Evolutionary conservation across 2,329 filamentous ascomycete genomes (phyloP), one percentile per base, ranked within the genome.

Genomic region (Calycina marina): DNA sequence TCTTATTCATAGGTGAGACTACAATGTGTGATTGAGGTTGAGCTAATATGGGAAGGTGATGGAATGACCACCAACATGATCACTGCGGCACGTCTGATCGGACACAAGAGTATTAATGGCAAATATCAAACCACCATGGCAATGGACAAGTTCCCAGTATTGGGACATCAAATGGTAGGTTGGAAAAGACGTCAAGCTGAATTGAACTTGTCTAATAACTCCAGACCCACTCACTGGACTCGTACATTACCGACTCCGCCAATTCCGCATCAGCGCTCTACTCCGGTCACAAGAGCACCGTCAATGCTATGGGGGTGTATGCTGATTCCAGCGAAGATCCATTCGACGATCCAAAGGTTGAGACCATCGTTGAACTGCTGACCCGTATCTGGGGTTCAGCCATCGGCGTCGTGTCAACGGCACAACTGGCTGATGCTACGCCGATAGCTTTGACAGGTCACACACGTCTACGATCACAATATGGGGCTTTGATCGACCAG

Each of bases 311-410:
- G 56, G 79, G 66, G 43, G 67, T 88, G 18, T 86, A 90, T 38
- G 79, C 67, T 25, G 83, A 92, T 52, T 84, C 78, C 0, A 84
- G 77, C 29, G 61, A 69, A 9, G 66, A 77, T 45, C 58, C 67
- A 3, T 83, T 83, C 42, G 83, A 92, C 50, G 83, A 92, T 49
- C 83, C 83, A 33, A 90, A 88, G 59, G 70, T 92, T 14, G 83
- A 90, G 61, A 83, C 75, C 10, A 81, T 92, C 50, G 74, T 78
- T 14, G 79, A 85, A 56, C 64, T 90, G 36, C 75, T 88, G 57
- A 66, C 69, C 44, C 75, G 83, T 35, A 62, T 83, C 32, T 72
- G 67, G 55, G 67, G 72, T 37, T 62, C 72, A 43, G 61, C 63
- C 35, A 57, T 72, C 28, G 70, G 70, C 34, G 69, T 70, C 27